Conservation (phyloP, 1,284 basidiomycete genomes). For the Amylostereum areolatum region DNA sequence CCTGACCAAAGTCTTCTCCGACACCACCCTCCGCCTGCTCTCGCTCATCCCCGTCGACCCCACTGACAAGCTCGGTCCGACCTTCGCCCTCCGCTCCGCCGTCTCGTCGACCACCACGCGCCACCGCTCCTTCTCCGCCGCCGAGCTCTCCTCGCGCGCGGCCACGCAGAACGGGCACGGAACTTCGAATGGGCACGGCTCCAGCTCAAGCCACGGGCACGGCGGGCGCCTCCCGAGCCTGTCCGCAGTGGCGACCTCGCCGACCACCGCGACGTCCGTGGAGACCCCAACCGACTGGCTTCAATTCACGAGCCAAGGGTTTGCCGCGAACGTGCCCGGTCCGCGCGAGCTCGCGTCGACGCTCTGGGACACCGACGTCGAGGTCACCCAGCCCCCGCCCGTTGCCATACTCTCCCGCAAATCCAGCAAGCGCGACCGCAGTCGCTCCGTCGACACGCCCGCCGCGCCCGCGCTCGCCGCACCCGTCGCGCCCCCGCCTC, state of each 20-base stretch:
- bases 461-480: constrained; percentile 5
- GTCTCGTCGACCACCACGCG: constrained; percentile 12
- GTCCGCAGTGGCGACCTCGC: constrained; percentile 8
- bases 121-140: constrained; percentile 20
- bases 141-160: constrained; percentile 5
- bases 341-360: constrained; percentile 48
- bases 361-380: constrained; percentile 53
- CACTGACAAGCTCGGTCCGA: constrained; percentile 7
- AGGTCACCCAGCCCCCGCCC: constrained; percentile 43
- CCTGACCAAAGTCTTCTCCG: constrained; percentile 43
- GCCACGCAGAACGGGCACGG: constrained; percentile 10
- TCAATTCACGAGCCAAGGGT: constrained; percentile 57
- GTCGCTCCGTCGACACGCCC: constrained; percentile 22
- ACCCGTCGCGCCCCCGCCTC: constrained; percentile 8
- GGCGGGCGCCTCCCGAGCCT: constrained; percentile 2
- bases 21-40: constrained; percentile 59
- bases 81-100: constrained; percentile 12
- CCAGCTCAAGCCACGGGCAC: not conserved
- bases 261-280: constrained; percentile 15
- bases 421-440: constrained; percentile 16
- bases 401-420: constrained; percentile 18
- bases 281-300: constrained; percentile 29
- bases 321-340: constrained; percentile 40
- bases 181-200: constrained; percentile 2
- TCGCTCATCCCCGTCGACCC: constrained; percentile 35